Conservation (phyloP, 2,329 filamentous ascomycete genomes). For the Tolypocladium amazonense region DNA sequence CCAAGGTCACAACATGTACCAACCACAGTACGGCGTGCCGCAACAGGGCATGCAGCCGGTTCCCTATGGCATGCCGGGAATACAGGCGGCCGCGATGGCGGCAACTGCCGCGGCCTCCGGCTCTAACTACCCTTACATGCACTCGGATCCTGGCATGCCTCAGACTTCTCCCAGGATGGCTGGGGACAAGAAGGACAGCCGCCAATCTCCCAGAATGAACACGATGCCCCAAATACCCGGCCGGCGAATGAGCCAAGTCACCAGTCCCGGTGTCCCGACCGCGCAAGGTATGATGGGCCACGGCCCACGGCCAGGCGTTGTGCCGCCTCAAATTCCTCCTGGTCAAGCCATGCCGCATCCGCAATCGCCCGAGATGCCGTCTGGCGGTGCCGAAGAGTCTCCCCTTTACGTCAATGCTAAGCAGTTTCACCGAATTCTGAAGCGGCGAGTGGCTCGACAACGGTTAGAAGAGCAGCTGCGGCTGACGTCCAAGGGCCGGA, state of each 20-base stretch:
- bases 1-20: conserved; percentile 63
- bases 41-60: conserved; percentile 58
- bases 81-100: conserved; percentile 87
- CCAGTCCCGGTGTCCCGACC: conserved; percentile 63
- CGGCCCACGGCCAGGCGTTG: conserved; percentile 36
- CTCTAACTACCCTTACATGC: conserved; percentile 62
- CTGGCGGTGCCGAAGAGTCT: conserved; percentile 70
- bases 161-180: conserved; percentile 70
- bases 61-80: conserved; percentile 65
- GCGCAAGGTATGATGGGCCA: conserved; percentile 71
- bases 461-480: conserved; percentile 87
- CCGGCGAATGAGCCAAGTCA: conserved; percentile 66
- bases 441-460: conserved; percentile 85
- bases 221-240: conserved; percentile 48
- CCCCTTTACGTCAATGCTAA: conserved; percentile 97
- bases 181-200: conserved; percentile 58
- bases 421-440: conserved; percentile 94
- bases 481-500: conserved; percentile 87
- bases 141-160: conserved; percentile 56
- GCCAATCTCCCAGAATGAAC: conserved; percentile 68
- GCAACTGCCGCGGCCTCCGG: conserved; percentile 85
- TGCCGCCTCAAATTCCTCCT: conserved; percentile 49
- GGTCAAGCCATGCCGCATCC: conserved; percentile 57
- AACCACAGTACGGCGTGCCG: conserved; percentile 64
- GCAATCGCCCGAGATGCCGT: conserved; percentile 70